phyloP scores from a whole-genome alignment of 1,139 yeast genomes.

The Sugiyamaella pinicola region DNA sequence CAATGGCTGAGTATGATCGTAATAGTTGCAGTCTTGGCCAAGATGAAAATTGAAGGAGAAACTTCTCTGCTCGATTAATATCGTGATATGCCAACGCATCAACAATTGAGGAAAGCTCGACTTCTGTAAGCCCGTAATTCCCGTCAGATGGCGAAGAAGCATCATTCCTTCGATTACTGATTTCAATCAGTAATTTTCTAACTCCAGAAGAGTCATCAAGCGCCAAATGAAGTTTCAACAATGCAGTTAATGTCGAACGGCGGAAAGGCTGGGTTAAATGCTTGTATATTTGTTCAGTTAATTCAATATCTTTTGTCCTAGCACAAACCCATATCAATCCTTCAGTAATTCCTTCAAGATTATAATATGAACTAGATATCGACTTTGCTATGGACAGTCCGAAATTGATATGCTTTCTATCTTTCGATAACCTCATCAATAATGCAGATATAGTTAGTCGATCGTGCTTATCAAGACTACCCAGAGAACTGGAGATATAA shows the following conservation, averaged over 20 bases:
- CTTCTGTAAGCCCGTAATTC: conserved; percentile 21
- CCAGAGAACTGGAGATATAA: conserved; percentile 20
- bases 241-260: conserved; percentile 40
- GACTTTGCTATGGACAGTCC: conserved; percentile 35
- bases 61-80: conserved; percentile 24
- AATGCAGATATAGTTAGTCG: conserved; percentile 27
- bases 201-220: conserved; percentile 48
- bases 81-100: conserved; percentile 27
- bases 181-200: conserved; percentile 44
- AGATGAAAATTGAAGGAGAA: conserved; percentile 20
- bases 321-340: conserved; percentile 34
- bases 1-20: conserved; percentile 24
- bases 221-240: conserved; percentile 46
- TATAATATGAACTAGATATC: conserved; percentile 35
- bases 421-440: conserved; percentile 32
- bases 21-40: conserved; percentile 20
- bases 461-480: conserved; percentile 23
- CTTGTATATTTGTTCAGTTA: conserved; percentile 32
- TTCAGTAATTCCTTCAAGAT: conserved; percentile 33
- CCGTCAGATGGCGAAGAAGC: background rate
- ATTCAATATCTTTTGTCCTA: conserved; percentile 27
- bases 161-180: conserved; percentile 27
- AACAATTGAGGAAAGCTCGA: conserved; percentile 32
- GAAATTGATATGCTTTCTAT: conserved; percentile 22
- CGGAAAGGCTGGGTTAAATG: conserved; percentile 32